Evolutionary conservation across 139 green algal genomes (phyloP).

Genomic region (Asterochloris erici): DNA sequence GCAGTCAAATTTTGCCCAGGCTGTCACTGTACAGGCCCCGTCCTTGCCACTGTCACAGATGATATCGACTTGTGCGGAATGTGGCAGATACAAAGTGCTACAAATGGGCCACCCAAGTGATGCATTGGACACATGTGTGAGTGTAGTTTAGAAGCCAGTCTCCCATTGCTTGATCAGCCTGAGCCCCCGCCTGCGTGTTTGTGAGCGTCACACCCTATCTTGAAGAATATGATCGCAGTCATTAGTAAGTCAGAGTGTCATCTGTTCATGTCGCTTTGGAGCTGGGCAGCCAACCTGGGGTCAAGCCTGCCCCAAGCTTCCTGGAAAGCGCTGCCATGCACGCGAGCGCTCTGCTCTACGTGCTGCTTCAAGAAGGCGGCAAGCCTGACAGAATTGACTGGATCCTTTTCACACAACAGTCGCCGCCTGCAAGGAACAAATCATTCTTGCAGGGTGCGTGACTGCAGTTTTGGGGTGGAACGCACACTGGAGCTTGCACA

Average conservation of each 20-base stretch:
- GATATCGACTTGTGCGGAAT: too few relatives aligned
- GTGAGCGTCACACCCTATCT: neutral
- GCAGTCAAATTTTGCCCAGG: too few relatives aligned
- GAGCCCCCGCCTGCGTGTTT: neutral
- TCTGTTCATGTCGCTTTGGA: neutral
- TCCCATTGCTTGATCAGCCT: neutral
- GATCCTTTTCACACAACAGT: neutral
- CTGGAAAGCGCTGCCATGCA: slow-evolving; percentile 2
- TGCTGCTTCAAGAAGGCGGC: neutral
- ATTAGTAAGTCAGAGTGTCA: neutral
- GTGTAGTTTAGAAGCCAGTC: too few relatives aligned
- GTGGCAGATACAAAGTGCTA: too few relatives aligned
- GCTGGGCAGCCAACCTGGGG: neutral
- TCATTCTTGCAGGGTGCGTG: neutral
- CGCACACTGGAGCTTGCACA: neutral
- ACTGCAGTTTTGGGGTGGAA: neutral
- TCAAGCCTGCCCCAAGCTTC: neutral
- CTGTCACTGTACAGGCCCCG: too few relatives aligned
- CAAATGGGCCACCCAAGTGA: too few relatives aligned
- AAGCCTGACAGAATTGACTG: slow-evolving; percentile 5
- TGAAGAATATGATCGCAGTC: neutral
- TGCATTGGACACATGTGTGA: too few relatives aligned
- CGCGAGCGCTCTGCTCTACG: neutral
- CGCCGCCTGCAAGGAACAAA: slow-evolving; percentile 2
- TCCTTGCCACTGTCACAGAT: too few relatives aligned